A percentile compares a stretch with the other conserved stretches of the same genome.
Conservation (phyloP, 805 yeast genomes). For the Saccharomycopsis fodiens region DNA sequence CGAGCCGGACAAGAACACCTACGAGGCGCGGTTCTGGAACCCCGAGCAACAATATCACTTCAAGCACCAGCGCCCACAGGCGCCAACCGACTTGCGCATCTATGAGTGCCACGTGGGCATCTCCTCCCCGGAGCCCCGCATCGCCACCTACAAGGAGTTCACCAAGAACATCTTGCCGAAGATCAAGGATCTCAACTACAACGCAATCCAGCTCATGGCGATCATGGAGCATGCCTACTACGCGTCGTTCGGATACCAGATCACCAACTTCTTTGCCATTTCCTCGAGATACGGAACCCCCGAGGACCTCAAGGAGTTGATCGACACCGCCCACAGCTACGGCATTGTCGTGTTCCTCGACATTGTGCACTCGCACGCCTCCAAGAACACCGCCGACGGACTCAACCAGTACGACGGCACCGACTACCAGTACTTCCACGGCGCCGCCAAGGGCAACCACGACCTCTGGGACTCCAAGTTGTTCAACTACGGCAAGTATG, state of each 20-base stretch:
- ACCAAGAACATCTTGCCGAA: constrained; percentile 75
- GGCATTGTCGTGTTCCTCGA: constrained; percentile 85
- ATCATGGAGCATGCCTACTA: constrained; percentile 98
- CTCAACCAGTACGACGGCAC: constrained; percentile 91
- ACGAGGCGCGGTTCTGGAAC: constrained; percentile 93
- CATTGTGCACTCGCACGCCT: constrained; percentile 93
- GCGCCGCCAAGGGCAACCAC: constrained; percentile 81
- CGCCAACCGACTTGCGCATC: constrained; percentile 49
- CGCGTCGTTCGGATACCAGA: constrained; percentile 97
- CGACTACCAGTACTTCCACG: constrained; percentile 88
- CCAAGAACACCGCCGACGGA: constrained; percentile 91
- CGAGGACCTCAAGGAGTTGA: constrained; percentile 82
- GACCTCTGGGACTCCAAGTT: constrained; percentile 94
- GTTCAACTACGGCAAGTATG: constrained; percentile 87
- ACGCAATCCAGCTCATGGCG: constrained; percentile 94
- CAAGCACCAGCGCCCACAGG: constrained; percentile 55
- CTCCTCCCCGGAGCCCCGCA: constrained; percentile 79
- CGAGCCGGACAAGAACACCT: constrained; percentile 32
- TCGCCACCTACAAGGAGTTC: constrained; percentile 83
- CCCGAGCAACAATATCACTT: constrained; percentile 56
- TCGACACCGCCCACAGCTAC: constrained; percentile 85
- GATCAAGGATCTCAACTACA: constrained; percentile 78
- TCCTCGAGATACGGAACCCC: constrained; percentile 93
- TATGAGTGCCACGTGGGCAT: constrained; percentile 97
- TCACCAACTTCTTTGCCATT: constrained; percentile 84